Conservation (phyloP, 768 basidiomycete genomes). For the Termitomyces sp. region DNA sequence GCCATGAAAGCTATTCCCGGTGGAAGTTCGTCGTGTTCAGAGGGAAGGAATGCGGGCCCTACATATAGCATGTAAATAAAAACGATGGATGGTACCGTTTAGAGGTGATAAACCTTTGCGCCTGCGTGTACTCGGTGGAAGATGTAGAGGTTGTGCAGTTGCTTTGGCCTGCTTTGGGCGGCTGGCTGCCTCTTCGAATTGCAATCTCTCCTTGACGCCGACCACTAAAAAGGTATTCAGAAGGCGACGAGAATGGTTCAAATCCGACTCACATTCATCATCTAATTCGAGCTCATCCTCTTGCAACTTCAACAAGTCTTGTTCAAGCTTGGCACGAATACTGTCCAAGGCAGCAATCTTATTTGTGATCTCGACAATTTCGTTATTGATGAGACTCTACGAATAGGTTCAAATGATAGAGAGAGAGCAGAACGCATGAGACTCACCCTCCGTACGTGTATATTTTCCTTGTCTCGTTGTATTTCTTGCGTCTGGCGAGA, state of each 20-base stretch:
- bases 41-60: constrained; percentile 96
- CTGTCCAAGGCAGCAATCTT: constrained; percentile 86
- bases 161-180: constrained; percentile 26
- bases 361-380: constrained; percentile 84
- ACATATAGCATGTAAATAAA: neutral
- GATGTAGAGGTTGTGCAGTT: constrained; percentile 37
- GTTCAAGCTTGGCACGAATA: constrained; percentile 77
- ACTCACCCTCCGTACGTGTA: constrained; percentile 83
- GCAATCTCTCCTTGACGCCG: constrained; percentile 83
- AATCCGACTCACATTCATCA: constrained; percentile 73
- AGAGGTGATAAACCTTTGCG: constrained; percentile 51
- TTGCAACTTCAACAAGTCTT: constrained; percentile 79
- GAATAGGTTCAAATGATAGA: constrained; percentile 5
- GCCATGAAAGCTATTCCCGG: constrained; percentile 97
- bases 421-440: neutral
- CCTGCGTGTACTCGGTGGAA: constrained; percentile 61
- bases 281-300: constrained; percentile 98
- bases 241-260: constrained; percentile 2
- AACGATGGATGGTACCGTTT: neutral
- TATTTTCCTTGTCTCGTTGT: constrained; percentile 85
- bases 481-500: constrained; percentile 84
- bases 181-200: constrained; percentile 55
- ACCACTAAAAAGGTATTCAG: constrained; percentile 54
- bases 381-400: constrained; percentile 80
- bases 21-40: constrained; percentile 95